A percentile compares a stretch with the other conserved stretches of the same genome.
Conservation (phyloP, 305 asterid genomes). For the Fraxinus paxiana region DNA sequence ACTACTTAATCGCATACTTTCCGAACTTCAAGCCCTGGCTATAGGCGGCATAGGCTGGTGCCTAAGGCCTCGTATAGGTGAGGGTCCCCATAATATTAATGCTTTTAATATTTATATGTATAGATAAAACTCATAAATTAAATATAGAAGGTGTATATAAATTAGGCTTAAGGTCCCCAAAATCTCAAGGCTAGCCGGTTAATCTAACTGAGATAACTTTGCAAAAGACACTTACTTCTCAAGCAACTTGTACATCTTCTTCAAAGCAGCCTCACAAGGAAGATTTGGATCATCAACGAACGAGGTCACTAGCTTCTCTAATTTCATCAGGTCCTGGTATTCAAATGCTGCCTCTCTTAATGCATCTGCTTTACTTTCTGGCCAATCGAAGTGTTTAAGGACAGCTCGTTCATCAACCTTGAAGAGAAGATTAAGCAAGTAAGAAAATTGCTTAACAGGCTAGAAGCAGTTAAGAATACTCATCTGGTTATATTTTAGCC, state of each 20-base stretch:
- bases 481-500: neutral
- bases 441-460: neutral
- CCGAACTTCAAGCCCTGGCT: neutral
- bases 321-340: constrained; percentile 81
- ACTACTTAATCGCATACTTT: neutral
- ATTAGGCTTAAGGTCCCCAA: neutral
- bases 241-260: constrained; percentile 91
- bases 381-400: constrained; percentile 97
- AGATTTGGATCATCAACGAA: constrained; percentile 77
- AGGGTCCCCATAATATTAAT: neutral
- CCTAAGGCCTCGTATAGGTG: neutral
- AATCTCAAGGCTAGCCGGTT: neutral
- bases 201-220: neutral
- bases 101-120: neutral
- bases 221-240: constrained; percentile 66
- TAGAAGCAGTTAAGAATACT: neutral
- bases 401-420: constrained; percentile 96
- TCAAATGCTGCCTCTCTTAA: constrained; percentile 91
- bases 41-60: neutral
- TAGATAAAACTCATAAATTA: neutral
- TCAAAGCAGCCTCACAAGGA: constrained; percentile 79
- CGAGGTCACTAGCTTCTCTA: constrained; percentile 71
- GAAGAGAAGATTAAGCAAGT: neutral
- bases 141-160: neutral
- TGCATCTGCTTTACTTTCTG: constrained; percentile 96